Base-by-base conservation (phyloP, 305 asterid species). In the Fraxinus ornus region DNA sequence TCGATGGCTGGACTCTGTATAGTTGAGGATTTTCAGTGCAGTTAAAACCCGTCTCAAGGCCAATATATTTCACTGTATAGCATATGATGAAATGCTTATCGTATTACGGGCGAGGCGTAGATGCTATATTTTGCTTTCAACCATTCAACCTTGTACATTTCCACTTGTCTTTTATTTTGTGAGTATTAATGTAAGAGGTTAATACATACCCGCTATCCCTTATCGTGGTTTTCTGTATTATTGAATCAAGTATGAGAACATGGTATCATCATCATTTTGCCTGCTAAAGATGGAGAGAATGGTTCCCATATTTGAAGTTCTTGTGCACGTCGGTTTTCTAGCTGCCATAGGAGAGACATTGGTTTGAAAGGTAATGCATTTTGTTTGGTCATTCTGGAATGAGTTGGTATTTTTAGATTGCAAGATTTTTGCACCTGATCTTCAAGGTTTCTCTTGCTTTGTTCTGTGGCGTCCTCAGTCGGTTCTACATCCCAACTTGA, bases 11-110 rank as follows among this genome's bases (percentile, higher is more conserved):
- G 80, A 52, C 64, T 49, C 15, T 76, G 21, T 84, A 41, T 82
- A 24, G 84, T 81, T 75, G 78, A 79, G 77, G 41, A 44, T 71
- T 30, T 82, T 41, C 83, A 84, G 80, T 24, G 77, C 81, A 77
- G 22, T 84, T 84, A 82, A 83, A 81, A 71, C 75, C 75, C 81
- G 19, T 79, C 44, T 49, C 17, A 77, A 83, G 70, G 72, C 73
- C 84, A 36, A 12, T 12, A 17, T 71, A 80, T 80, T 83, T 82
- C 76, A 62, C 37, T 36, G 55, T 57, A 72, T 81, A 19, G n/a
- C 60, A 36, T 52, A 57, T 7, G 68, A 57, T 57, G n/a, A 49
- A 41, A 2, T 19, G 28, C 68, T n/a, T 6, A 35, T 44, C 33
- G 13, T 64, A 75, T 30, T 49, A 33, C n/a, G 0, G 32, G 72